Evolutionary conservation across 352 stramenopile genomes (phyloP).

Genomic region (Globisporangium barbulae): DNA sequence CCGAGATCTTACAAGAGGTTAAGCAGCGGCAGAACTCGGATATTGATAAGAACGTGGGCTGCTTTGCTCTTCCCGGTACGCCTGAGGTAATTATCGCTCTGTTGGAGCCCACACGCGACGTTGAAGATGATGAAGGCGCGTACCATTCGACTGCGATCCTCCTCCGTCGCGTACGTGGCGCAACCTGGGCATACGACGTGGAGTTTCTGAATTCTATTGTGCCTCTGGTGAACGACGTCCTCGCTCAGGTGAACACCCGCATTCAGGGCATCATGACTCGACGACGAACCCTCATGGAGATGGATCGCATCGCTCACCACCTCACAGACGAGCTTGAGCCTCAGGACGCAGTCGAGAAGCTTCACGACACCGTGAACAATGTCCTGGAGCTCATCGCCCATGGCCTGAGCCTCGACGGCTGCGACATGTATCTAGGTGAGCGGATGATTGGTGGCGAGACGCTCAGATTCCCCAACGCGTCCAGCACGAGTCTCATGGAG

Average conservation of each 20-base stretch:
- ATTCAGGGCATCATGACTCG: slow-evolving; percentile 45
- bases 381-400: slow-evolving; percentile 29
- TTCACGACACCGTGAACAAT: slow-evolving; percentile 26
- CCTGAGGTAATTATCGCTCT: slow-evolving; percentile 23
- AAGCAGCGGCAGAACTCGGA: slow-evolving; percentile 3
- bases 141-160: slow-evolving; percentile 34
- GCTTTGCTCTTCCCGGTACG: slow-evolving; percentile 10
- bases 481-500: slow-evolving; percentile 45
- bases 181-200: slow-evolving; percentile 54
- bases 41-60: slow-evolving; percentile 8
- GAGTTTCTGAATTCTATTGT: slow-evolving; percentile 49
- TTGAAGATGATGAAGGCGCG: slow-evolving; percentile 21
- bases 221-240: slow-evolving; percentile 39
- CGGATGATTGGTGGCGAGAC: slow-evolving; percentile 20
- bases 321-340: slow-evolving; percentile 14
- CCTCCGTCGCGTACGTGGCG: slow-evolving; percentile 39
- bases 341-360: slow-evolving; percentile 7
- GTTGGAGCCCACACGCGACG: slow-evolving; percentile 26
- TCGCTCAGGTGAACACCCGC: slow-evolving; percentile 40
- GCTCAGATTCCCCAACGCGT: slow-evolving; percentile 22
- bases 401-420: slow-evolving; percentile 23
- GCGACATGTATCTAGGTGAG: slow-evolving; percentile 57
- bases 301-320: slow-evolving; percentile 18
- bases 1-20: slow-evolving; percentile 5
- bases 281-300: slow-evolving; percentile 22